phyloP scores from a whole-genome alignment of 2,329 filamentous ascomycete species.

The Salinomyces thailandicus region DNA sequence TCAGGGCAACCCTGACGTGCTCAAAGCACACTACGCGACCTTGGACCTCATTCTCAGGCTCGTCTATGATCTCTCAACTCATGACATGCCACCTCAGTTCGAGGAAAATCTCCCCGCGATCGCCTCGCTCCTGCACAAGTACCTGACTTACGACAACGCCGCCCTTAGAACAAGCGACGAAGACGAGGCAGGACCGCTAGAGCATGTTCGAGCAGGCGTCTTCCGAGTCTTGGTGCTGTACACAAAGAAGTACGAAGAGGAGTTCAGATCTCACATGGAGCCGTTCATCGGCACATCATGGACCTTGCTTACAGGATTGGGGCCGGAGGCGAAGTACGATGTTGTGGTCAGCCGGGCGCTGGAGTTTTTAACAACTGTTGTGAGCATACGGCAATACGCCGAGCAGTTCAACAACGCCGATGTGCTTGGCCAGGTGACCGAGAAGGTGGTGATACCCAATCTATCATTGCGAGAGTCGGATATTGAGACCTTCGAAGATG shows the following conservation, averaged over 20 bases:
- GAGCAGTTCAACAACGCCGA: constrained; percentile 73
- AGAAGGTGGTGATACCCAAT: constrained; percentile 93
- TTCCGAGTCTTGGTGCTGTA: constrained; percentile 86
- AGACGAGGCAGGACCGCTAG: constrained; percentile 71
- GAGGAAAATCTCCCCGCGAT: constrained; percentile 77
- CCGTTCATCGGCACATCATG: constrained; percentile 86
- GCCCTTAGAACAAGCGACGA: constrained; percentile 77
- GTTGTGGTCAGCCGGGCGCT: constrained; percentile 87
- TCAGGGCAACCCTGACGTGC: constrained; percentile 59
- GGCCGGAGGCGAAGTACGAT: constrained; percentile 85
- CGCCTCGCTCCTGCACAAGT: constrained; percentile 76
- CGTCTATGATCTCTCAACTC: constrained; percentile 92
- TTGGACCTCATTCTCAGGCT: constrained; percentile 85
- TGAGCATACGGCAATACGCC: constrained; percentile 66
- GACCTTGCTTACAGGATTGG: constrained; percentile 78
- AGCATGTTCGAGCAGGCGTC: constrained; percentile 84
- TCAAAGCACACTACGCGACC: constrained; percentile 72
- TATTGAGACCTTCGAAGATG: constrained; percentile 92
- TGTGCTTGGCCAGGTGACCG: constrained; percentile 75
- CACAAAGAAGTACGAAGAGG: constrained; percentile 90
- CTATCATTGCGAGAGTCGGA: constrained; percentile 86
- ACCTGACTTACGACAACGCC: constrained; percentile 80
- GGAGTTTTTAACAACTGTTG: constrained; percentile 86
- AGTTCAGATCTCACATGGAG: constrained; percentile 68
- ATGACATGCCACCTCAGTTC: constrained; percentile 89